A percentile compares a stretch with the other conserved stretches of the same genome.
Conservation (phyloP, 768 basidiomycete species). For the Pisolithus tinctorius region DNA sequence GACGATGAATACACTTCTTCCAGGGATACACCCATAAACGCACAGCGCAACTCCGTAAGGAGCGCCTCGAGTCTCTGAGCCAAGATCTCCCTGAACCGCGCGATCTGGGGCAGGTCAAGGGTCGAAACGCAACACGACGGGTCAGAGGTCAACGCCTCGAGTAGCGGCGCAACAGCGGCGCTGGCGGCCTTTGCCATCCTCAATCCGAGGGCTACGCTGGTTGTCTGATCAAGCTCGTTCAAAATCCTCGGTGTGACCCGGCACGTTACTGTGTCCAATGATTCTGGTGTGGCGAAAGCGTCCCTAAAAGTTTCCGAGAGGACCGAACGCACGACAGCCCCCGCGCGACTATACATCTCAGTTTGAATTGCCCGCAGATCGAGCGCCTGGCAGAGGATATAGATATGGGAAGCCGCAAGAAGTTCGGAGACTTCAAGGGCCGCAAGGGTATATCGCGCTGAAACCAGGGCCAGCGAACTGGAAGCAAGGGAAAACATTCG, state of each 20-base stretch:
- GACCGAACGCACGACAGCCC: constrained; percentile 11
- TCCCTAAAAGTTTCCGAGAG: constrained; percentile 7
- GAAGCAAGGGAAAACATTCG: neutral
- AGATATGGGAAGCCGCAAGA: constrained; percentile 69
- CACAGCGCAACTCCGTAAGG: constrained; percentile 23
- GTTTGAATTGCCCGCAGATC: constrained; percentile 73
- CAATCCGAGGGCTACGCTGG: constrained; percentile 60
- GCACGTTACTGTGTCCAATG: constrained; percentile 9
- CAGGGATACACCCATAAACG: constrained; percentile 14
- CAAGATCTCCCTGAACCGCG: constrained; percentile 16
- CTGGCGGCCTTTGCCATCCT: constrained; percentile 70
- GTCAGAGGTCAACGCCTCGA: constrained; percentile 36
- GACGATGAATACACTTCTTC: constrained; percentile 8
- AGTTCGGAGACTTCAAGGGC: constrained; percentile 74
- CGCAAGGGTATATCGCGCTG: constrained; percentile 71
- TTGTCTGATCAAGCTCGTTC: constrained; percentile 55
- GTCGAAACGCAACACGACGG: constrained; percentile 1
- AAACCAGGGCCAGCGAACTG: constrained; percentile 79
- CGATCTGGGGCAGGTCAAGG: constrained; percentile 18
- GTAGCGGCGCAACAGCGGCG: constrained; percentile 51
- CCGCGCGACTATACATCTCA: constrained; percentile 43
- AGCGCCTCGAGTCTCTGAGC: constrained; percentile 11
- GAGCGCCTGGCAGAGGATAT: constrained; percentile 74
- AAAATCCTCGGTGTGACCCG: constrained; percentile 37
- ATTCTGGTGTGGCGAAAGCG: constrained; percentile 8